These are phyloP conservation scores for Rostrohypoxylon terebratum DNA, from an alignment of 495 filamentous ascomycete genomes.

Conservation along the genomic window DNA sequence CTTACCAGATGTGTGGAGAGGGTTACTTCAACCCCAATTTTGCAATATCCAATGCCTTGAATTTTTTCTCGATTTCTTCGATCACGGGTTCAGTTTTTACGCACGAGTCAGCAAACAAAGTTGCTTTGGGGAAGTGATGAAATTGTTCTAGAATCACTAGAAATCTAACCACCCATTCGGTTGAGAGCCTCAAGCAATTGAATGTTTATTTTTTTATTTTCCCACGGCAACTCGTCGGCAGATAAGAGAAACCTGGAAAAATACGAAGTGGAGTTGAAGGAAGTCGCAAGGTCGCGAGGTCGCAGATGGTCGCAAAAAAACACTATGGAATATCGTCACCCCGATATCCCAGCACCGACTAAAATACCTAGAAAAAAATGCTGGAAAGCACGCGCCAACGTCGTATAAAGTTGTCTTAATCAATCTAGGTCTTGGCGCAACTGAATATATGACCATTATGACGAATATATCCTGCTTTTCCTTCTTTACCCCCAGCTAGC, in stretches of 20 bases:
- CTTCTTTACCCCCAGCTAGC: not conserved
- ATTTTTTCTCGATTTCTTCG: slow-evolving; percentile 9
- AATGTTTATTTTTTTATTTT: slow-evolving; percentile 16
- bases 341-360: slow-evolving; percentile 20
- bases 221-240: slow-evolving; percentile 44
- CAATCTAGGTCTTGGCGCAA: not conserved
- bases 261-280: slow-evolving; percentile 19
- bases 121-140: slow-evolving; percentile 13
- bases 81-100: slow-evolving; percentile 14
- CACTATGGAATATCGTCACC: slow-evolving; percentile 31
- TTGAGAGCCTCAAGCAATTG: slow-evolving; percentile 33
- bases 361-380: not conserved
- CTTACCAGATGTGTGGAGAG: slow-evolving; percentile 18
- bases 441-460: not conserved
- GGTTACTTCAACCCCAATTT: not conserved
- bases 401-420: slow-evolving; percentile 4
- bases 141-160: slow-evolving; percentile 24
- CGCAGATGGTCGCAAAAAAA: slow-evolving; percentile 2
- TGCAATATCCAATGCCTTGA: not conserved
- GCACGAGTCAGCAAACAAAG: slow-evolving; percentile 6
- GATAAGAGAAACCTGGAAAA: slow-evolving; percentile 27
- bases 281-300: slow-evolving; percentile 12
- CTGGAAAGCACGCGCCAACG: not conserved
- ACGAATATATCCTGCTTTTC: slow-evolving; percentile 11
- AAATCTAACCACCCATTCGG: slow-evolving; percentile 28